A percentile compares a stretch with the other conserved stretches of the same genome.
These are phyloP conservation scores for Alternaria longipes DNA, from an alignment of 2,329 filamentous ascomycete species.

Conservation along the genomic window DNA sequence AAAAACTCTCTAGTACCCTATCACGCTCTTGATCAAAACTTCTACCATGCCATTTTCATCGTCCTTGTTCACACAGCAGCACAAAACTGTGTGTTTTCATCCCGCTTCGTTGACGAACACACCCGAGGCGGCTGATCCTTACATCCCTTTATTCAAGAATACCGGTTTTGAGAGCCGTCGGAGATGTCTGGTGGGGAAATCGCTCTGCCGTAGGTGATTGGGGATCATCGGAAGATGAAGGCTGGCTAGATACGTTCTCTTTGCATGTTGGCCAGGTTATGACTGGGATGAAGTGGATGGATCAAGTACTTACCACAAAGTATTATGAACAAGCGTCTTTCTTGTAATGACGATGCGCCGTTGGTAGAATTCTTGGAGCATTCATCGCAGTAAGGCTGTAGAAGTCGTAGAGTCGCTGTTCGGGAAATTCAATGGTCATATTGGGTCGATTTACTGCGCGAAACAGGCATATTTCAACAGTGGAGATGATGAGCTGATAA, in stretches of 20 bases:
- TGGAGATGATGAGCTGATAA: neutral
- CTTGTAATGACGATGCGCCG: neutral
- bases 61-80: neutral
- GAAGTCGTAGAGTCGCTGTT: conserved; percentile 6
- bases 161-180: conserved; percentile 17
- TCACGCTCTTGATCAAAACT: conserved; percentile 10
- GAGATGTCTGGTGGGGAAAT: conserved; percentile 15
- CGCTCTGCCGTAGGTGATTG: conserved; percentile 16
- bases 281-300: neutral
- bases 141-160: neutral
- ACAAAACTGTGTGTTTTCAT: conserved; percentile 16
- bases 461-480: neutral
- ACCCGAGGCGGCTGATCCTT: neutral
- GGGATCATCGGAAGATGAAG: conserved; percentile 23
- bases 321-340: conserved; percentile 9
- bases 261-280: neutral
- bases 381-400: conserved; percentile 8
- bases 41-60: conserved; percentile 8
- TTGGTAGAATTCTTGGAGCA: neutral
- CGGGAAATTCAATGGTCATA: neutral
- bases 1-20: conserved; percentile 4
- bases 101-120: conserved; percentile 21
- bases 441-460: neutral
- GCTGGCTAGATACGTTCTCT: conserved; percentile 16
- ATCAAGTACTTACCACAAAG: conserved; percentile 11